These are phyloP conservation scores for Penicillium canariense DNA, from an alignment of 495 filamentous ascomycete genomes.

Conservation along the genomic window DNA sequence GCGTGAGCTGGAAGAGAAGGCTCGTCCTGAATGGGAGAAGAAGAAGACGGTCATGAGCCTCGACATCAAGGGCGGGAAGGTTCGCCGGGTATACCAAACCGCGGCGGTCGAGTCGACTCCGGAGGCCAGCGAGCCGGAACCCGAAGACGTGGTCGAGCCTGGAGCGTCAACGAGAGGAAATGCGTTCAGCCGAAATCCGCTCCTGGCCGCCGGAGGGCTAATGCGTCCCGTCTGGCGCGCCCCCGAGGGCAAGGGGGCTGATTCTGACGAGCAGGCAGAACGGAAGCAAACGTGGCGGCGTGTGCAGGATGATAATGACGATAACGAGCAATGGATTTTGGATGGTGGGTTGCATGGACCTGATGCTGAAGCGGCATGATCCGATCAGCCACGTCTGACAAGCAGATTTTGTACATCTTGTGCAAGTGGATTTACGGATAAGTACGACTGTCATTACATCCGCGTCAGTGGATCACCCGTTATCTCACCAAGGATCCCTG, in stretches of 20 bases:
- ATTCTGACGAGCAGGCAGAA: constrained; percentile 38
- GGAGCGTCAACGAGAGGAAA: constrained; percentile 40
- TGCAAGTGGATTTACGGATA: not conserved
- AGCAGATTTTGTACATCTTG: not conserved
- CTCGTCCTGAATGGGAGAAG: constrained; percentile 91
- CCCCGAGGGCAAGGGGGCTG: constrained; percentile 44
- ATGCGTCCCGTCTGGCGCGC: constrained; percentile 75
- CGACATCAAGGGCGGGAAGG: constrained; percentile 74
- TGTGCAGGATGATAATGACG: constrained; percentile 85
- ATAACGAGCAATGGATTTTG: constrained; percentile 90
- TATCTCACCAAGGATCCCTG: too few species aligned
- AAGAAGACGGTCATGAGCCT: constrained; percentile 81
- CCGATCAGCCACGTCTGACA: not conserved
- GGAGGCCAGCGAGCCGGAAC: constrained; percentile 36
- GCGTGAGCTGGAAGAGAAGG: constrained; percentile 86
- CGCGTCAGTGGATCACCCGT: too few species aligned
- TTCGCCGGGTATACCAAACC: constrained; percentile 67
- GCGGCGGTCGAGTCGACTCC: constrained; percentile 29
- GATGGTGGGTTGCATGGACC: constrained; percentile 75
- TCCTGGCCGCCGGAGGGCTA: constrained; percentile 65
- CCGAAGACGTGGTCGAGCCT: constrained; percentile 31
- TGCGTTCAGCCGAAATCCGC: constrained; percentile 79
- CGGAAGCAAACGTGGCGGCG: constrained; percentile 69
- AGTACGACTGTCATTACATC: not conserved
- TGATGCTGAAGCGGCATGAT: constrained; percentile 1